Base-by-base conservation (phyloP, 1,284 basidiomycete species). In the Microbotryum scabiosae region DNA sequence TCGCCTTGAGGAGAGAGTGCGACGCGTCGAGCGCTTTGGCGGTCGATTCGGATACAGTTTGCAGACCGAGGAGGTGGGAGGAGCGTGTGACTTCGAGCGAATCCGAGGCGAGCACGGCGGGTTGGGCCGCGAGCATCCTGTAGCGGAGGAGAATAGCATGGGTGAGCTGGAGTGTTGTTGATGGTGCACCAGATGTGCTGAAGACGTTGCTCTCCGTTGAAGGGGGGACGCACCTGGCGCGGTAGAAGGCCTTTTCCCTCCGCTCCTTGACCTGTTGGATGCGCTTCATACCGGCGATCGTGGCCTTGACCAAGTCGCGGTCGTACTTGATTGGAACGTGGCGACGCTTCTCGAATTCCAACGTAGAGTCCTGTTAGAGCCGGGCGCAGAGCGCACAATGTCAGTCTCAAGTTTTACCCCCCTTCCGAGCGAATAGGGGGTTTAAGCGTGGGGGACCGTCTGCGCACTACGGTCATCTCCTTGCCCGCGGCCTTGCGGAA, bases 401-500 rank as follows among this genome's bases (percentile, higher is more conserved):
- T 36, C 12, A 51, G 51, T 20, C 14, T 16, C 3, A 2, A 41
- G 10, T 41, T 16, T 16, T 8, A 2, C 32, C 26, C 26, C 26
- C 26, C 26, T 14, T 2, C 14, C 14, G 36, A 41, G 36, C 14
- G 51, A 48, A 41, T 45, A 50, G 20, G 50, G 18, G 43, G 48
- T 44, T 3, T 50, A 30, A 23, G n/a, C 9, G 49, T 60, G 26
- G 21, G 66, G n/a, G 52, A n/a, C 1, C 28, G 43, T 26, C 26
- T 14, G 77, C 88, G 76, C 73, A 93, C 91, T 73, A 99, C 88
- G 16, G 90, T 94, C 96, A 99, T 99, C 79, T 99, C 96, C 80
- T 98, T 99, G 67, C 96, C 96, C 62, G 92, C 90, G 26, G 96
- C 91, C 76, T 94, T 97, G 71, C 96, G 84, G 84, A 99, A 99